Evolutionary conservation across 768 basidiomycete species (phyloP).

Genomic region (Lentinula raphanica): DNA sequence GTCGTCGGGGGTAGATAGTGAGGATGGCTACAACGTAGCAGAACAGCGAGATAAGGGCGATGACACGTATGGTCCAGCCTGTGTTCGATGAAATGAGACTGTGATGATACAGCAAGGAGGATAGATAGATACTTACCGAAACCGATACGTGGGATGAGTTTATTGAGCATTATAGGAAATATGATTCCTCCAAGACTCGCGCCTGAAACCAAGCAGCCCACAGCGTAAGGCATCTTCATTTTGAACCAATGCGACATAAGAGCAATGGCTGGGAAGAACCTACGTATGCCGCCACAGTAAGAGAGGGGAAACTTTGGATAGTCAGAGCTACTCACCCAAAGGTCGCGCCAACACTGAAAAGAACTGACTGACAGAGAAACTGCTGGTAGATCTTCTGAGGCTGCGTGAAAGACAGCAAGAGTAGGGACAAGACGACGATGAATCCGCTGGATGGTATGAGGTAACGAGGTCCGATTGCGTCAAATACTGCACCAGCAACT

Average conservation of each 20-base stretch:
- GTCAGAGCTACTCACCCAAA: conserved; percentile 13
- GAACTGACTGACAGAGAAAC: conserved; percentile 21
- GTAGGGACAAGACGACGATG: conserved; percentile 15
- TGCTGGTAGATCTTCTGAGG: conserved; percentile 24
- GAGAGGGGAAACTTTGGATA: too few relatives aligned
- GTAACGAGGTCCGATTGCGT: conserved; percentile 16
- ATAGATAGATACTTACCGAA: conserved; percentile 13
- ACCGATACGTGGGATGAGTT: conserved; percentile 15
- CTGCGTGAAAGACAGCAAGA: conserved; percentile 22
- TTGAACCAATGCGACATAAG: conserved; percentile 32
- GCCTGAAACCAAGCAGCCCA: conserved; percentile 28
- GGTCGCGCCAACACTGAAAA: conserved; percentile 16
- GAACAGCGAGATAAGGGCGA: conserved; percentile 18
- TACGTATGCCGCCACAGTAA: background rate
- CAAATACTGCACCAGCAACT: conserved; percentile 18
- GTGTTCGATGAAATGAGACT: background rate
- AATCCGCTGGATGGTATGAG: conserved; percentile 20
- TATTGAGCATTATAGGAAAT: conserved; percentile 23
- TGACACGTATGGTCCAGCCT: conserved; percentile 25
- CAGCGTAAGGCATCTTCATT: conserved; percentile 23
- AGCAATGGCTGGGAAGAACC: conserved; percentile 30
- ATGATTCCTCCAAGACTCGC: conserved; percentile 28
- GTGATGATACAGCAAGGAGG: background rate
- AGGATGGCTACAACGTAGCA: conserved; percentile 17
- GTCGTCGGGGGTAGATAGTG: conserved; percentile 20